Percentiles rank a stretch among this genome's conserved stretches.
These are phyloP conservation scores for Schwanniomyces polymorphus DNA, from an alignment of 805 yeast species.

Conservation along the genomic window DNA sequence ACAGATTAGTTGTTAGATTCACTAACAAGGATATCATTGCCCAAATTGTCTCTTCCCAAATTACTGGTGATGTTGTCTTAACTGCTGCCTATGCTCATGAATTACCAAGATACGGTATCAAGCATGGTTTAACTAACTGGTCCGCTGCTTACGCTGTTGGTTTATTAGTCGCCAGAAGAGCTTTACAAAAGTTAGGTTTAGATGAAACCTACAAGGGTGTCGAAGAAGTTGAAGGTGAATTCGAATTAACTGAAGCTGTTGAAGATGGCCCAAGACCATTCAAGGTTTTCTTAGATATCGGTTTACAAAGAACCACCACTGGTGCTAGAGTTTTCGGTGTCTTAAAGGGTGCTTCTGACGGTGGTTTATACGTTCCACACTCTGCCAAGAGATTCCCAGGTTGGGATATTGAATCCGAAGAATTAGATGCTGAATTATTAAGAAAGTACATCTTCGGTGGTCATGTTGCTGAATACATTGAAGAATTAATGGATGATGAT, in stretches of 20 bases:
- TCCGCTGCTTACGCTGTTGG: constrained; percentile 99
- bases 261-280: constrained; percentile 99
- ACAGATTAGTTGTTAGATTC: constrained; percentile 99
- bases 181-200: constrained; percentile 94
- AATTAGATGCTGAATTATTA: constrained; percentile 93
- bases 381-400: constrained; percentile 99
- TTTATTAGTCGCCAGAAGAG: constrained; percentile 98
- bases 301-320: constrained; percentile 99
- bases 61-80: constrained; percentile 94
- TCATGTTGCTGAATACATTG: constrained; percentile 99
- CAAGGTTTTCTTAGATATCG: constrained; percentile 99
- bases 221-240: constrained; percentile 99
- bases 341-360: constrained; percentile 99
- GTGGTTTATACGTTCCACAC: constrained; percentile 99
- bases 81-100: constrained; percentile 99
- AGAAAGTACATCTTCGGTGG: constrained; percentile 99
- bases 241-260: constrained; percentile 96
- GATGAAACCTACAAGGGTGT: constrained; percentile 99
- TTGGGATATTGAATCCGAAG: constrained; percentile 98
- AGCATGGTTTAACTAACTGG: constrained; percentile 99
- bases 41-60: constrained; percentile 94
- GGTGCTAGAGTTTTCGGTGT: constrained; percentile 99
- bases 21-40: constrained; percentile 99
- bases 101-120: constrained; percentile 96
- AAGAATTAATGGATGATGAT: constrained; percentile 99